Conservation (phyloP, 2,329 filamentous ascomycete genomes). For the Penicillium sp. region DNA sequence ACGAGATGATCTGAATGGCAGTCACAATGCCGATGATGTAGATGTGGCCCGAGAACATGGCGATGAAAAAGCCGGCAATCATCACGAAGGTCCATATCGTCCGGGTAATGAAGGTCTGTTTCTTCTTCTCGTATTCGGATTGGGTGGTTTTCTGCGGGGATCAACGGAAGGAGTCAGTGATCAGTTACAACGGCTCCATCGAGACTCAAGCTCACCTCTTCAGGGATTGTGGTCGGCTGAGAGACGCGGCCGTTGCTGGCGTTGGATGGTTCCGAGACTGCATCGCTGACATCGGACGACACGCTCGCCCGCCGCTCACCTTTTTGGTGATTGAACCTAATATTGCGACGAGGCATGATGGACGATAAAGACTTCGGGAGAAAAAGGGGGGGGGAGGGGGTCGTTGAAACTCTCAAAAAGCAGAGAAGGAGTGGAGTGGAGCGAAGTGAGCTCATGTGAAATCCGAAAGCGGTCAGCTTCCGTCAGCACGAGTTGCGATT, state of each 20-base stretch:
- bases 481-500: conserved; percentile 1
- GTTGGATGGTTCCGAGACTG: conserved; percentile 48
- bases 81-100: conserved; percentile 98
- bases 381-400: background rate
- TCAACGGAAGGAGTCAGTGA: conserved; percentile 2
- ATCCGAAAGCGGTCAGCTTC: conserved; percentile 28
- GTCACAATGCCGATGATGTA: conserved; percentile 95
- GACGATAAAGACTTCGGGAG: background rate
- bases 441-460: conserved; percentile 29
- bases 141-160: conserved; percentile 34
- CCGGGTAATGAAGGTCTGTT: conserved; percentile 92
- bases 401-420: conserved; percentile 4
- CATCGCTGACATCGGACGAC: conserved; percentile 52
- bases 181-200: conserved; percentile 1
- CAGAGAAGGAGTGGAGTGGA: conserved; percentile 21
- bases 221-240: conserved; percentile 32
- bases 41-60: conserved; percentile 93
- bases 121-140: conserved; percentile 95
- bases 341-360: conserved; percentile 54
- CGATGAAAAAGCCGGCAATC: conserved; percentile 86
- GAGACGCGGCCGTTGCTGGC: conserved; percentile 43
- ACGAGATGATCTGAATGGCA: conserved; percentile 89
- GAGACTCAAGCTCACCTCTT: conserved; percentile 28
- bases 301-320: conserved; percentile 51
- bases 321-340: conserved; percentile 57